Evolutionary conservation across 2,329 filamentous ascomycete species (phyloP).

Genomic region (Metarhizium guizhouense): DNA sequence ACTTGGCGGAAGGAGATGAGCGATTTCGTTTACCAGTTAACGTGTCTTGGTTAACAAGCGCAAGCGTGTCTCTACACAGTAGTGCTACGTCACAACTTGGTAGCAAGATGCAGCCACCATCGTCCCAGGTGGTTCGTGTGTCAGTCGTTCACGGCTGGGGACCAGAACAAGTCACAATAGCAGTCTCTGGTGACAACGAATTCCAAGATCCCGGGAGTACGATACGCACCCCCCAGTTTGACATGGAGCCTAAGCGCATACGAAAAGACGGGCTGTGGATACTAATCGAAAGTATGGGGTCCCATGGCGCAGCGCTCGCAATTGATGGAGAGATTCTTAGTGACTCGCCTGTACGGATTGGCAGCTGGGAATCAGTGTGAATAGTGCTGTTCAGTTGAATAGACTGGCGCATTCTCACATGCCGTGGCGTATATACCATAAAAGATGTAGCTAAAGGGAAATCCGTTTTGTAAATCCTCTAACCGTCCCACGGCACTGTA

Average conservation of each 20-base stretch:
- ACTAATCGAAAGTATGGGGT: slow-evolving; percentile 72
- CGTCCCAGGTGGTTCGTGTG: slow-evolving; percentile 52
- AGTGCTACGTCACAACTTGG: slow-evolving; percentile 17
- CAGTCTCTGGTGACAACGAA: slow-evolving; percentile 60
- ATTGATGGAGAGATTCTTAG: slow-evolving; percentile 46
- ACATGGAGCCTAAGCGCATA: slow-evolving; percentile 57
- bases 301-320: slow-evolving; percentile 27
- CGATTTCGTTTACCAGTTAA: slow-evolving; percentile 30
- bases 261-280: slow-evolving; percentile 60
- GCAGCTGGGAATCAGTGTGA: slow-evolving; percentile 29
- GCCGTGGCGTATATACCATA: background rate
- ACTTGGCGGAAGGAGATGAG: slow-evolving; percentile 34
- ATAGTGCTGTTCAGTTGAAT: background rate
- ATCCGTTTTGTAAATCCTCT: background rate
- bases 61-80: slow-evolving; percentile 28
- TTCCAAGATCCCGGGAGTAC: slow-evolving; percentile 61
- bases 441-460: background rate
- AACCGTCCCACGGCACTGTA: background rate
- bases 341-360: slow-evolving; percentile 34
- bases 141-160: slow-evolving; percentile 66
- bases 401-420: background rate
- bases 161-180: slow-evolving; percentile 55
- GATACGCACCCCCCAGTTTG: slow-evolving; percentile 63
- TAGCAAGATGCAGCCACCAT: slow-evolving; percentile 23
- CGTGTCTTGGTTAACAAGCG: slow-evolving; percentile 45